Evolutionary conservation across 805 yeast genomes (phyloP).

Genomic region (Zygoascus ofunaensis): DNA sequence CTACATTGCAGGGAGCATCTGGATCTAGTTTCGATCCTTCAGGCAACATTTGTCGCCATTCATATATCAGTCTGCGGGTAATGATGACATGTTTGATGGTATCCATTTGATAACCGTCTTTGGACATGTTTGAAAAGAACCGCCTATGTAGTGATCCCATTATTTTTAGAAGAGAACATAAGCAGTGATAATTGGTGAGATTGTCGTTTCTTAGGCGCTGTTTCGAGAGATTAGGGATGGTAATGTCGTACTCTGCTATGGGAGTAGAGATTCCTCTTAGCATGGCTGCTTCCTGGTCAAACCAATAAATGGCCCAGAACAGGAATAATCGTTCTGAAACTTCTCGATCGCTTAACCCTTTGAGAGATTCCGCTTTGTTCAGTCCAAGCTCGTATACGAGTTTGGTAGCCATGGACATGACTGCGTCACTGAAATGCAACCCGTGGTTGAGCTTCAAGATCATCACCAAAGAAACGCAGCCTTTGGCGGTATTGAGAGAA

Average conservation of each 20-base stretch:
- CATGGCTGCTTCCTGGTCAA: conserved; percentile 4
- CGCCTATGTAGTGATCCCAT: not conserved
- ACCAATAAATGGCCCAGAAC: conserved; percentile 3
- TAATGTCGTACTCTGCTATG: not conserved
- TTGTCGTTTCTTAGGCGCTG: not conserved
- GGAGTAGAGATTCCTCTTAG: not conserved
- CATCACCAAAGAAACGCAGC: not conserved
- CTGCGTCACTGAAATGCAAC: not conserved
- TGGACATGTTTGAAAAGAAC: not conserved
- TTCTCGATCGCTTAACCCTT: conserved; percentile 32
- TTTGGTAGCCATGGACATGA: not conserved
- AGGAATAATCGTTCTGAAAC: conserved; percentile 28
- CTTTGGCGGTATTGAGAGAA: not conserved
- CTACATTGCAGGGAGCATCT: not conserved
- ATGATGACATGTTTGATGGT: not conserved
- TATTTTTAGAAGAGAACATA: not conserved
- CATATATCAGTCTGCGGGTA: not conserved
- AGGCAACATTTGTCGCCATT: not conserved
- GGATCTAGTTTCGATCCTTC: not conserved
- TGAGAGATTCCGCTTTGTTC: conserved; percentile 40
- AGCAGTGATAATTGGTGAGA: not conserved
- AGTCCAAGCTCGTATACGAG: conserved; percentile 52
- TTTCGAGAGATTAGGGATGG: not conserved
- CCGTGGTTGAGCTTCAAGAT: not conserved
- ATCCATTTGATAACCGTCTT: not conserved